Conservation (phyloP, 2,329 filamentous ascomycete genomes). For the Lasiodiplodia gonubiensis region DNA sequence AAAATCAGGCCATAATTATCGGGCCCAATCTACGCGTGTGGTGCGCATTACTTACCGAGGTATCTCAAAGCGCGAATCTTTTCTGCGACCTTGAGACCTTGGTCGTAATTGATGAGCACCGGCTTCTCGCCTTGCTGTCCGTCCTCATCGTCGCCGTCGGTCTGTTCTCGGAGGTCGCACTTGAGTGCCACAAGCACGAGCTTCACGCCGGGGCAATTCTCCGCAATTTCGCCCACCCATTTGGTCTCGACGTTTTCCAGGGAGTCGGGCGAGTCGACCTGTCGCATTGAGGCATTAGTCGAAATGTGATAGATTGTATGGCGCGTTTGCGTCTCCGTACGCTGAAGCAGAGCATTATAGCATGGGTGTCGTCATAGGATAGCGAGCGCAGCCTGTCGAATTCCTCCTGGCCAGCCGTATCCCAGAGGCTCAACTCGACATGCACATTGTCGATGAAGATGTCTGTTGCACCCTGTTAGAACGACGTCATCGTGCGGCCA, state of each 20-base stretch:
- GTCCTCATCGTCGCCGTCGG: conserved; percentile 68
- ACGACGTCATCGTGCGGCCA: conserved; percentile 7
- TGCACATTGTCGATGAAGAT: conserved; percentile 98
- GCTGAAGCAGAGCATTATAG: conserved; percentile 98
- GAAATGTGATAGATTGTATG: neutral
- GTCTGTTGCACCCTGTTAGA: conserved; percentile 60
- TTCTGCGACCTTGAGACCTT: conserved; percentile 88
- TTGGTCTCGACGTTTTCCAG: conserved; percentile 98
- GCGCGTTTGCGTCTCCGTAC: conserved; percentile 32
- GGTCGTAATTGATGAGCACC: conserved; percentile 85
- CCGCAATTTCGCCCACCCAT: conserved; percentile 97
- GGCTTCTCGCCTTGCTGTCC: conserved; percentile 50
- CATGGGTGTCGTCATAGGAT: conserved; percentile 96
- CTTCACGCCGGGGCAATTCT: conserved; percentile 95
- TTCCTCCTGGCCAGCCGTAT: conserved; percentile 98
- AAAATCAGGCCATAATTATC: neutral
- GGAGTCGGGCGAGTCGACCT: conserved; percentile 91
- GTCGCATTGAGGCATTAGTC: neutral
- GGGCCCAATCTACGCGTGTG: conserved; percentile 8
- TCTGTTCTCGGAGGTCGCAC: conserved; percentile 87
- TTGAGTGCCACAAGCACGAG: conserved; percentile 95
- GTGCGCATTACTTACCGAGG: conserved; percentile 62
- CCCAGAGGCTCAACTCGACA: conserved; percentile 97
- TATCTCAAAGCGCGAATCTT: conserved; percentile 93
- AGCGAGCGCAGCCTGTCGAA: conserved; percentile 95